These are phyloP conservation scores for Periconia macrospinosa DNA, from an alignment of 2,329 filamentous ascomycete genomes.

Conservation along the genomic window DNA sequence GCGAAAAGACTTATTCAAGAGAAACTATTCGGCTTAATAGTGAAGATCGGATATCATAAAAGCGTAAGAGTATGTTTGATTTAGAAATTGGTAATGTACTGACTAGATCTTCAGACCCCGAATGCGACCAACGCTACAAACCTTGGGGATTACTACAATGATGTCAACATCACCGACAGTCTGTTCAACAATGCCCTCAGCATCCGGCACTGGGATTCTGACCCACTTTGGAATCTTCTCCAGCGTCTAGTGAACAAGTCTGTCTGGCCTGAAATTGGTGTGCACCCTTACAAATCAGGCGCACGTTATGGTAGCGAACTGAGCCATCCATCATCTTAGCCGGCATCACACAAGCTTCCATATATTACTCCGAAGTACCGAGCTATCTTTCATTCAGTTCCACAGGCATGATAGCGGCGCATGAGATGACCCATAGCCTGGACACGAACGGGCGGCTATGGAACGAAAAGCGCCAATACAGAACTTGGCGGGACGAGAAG, in stretches of 20 bases:
- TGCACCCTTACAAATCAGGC: not conserved
- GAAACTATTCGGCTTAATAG: not conserved
- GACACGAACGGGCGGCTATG: constrained; percentile 65
- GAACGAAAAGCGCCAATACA: constrained; percentile 64
- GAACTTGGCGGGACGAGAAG: constrained; percentile 64
- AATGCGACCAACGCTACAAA: not conserved
- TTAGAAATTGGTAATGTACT: no score
- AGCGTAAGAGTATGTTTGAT: not conserved
- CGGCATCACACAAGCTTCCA: constrained; percentile 66
- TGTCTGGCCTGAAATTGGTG: not conserved
- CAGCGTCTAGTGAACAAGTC: not conserved
- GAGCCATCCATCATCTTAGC: constrained; percentile 46
- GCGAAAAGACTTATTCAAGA: not conserved
- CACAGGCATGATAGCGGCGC: constrained; percentile 66
- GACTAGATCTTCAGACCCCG: not conserved
- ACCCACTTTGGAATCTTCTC: not conserved
- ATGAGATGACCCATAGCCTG: constrained; percentile 70
- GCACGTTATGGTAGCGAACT: not conserved
- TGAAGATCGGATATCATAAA: not conserved
- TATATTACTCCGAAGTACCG: constrained; percentile 63
- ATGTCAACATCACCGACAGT: not conserved
- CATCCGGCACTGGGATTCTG: not conserved
- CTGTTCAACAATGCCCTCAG: not conserved
- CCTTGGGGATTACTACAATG: not conserved
- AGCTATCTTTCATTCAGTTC: constrained; percentile 67